Base-by-base conservation (phyloP, 2,329 filamentous ascomycete species). In the Verticillium zaregamsianum region DNA sequence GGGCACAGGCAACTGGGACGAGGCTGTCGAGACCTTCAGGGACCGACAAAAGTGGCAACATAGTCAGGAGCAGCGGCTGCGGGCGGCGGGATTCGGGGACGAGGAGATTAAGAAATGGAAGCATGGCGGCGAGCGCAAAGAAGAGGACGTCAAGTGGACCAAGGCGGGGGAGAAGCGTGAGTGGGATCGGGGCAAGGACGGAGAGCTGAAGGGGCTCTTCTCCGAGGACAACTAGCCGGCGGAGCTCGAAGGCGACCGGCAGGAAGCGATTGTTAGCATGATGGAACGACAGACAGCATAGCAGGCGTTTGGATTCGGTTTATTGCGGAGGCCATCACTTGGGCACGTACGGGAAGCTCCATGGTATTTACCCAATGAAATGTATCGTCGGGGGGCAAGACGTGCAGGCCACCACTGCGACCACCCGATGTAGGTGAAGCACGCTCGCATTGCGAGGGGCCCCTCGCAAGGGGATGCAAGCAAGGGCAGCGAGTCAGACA, bases 21-120 rank as follows among this genome's bases (percentile, higher is more conserved):
- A 91, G 68, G 87, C 90, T 1, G 79, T 95, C 1, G 92, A 96
- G 74, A 87, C 89, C 5, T 81, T 92, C 61, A 85, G 90, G 45
- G 92, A 96, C 71, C 86, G 92, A n/a, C 86, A 91, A 66, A 88
- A 88, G 66, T 93, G 90, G 86, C 88, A 86, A 69, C 82, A 88
- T 65, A 86, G 88, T 67, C 91, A 92, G 33, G 90, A 90, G 7
- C 88, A 93, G 59, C 80, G 93, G 62, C 77, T 97, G 63, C 87
- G 87, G 37, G 86, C 85, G 23, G 92, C 91, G 0, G 93, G 93
- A 0, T 96, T 96, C 70, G 86, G 85, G 1, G 90, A 93, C 17
- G 85, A 87, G 5, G 86, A 93, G 68, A 86, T 97, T 62, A 81
- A 83, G 68, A 87, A 87, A 65, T 92, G 90, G 86, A 87, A 89